phyloP scores from a whole-genome alignment of 352 stramenopile genomes.

The Pythium rishiriense region DNA sequence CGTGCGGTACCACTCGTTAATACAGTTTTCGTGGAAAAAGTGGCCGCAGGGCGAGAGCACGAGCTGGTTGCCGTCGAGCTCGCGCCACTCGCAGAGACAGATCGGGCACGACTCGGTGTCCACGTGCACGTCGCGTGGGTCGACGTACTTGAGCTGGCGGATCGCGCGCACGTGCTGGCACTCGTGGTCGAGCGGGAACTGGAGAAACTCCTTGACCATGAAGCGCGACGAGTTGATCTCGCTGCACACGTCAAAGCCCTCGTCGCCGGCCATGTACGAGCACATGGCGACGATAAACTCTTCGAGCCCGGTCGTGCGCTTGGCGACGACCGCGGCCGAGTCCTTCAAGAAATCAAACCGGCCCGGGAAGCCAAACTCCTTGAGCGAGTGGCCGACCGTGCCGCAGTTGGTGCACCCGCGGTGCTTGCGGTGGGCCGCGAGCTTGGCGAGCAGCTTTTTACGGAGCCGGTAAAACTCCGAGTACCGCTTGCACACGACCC shows the following conservation, averaged over 20 bases:
- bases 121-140: constrained; percentile 76
- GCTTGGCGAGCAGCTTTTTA: constrained; percentile 63
- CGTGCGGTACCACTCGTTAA: constrained; percentile 89
- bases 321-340: constrained; percentile 49
- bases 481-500: constrained; percentile 88
- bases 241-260: constrained; percentile 52
- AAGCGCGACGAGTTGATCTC: constrained; percentile 73
- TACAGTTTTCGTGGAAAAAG: constrained; percentile 89
- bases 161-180: constrained; percentile 79
- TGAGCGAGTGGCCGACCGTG: constrained; percentile 55
- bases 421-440: constrained; percentile 61
- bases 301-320: constrained; percentile 67
- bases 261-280: constrained; percentile 60
- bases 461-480: constrained; percentile 84
- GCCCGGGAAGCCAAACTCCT: constrained; percentile 70
- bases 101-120: constrained; percentile 84
- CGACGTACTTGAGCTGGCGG: constrained; percentile 83
- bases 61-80: constrained; percentile 81
- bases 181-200: constrained; percentile 84
- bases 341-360: constrained; percentile 80
- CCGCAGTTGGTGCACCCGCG: constrained; percentile 54
- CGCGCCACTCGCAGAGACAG: constrained; percentile 81
- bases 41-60: constrained; percentile 80
- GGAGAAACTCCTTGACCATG: constrained; percentile 79
- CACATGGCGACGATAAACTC: constrained; percentile 79